Conservation (phyloP, 2,329 filamentous ascomycete species). For the Ophiostoma populinum region DNA sequence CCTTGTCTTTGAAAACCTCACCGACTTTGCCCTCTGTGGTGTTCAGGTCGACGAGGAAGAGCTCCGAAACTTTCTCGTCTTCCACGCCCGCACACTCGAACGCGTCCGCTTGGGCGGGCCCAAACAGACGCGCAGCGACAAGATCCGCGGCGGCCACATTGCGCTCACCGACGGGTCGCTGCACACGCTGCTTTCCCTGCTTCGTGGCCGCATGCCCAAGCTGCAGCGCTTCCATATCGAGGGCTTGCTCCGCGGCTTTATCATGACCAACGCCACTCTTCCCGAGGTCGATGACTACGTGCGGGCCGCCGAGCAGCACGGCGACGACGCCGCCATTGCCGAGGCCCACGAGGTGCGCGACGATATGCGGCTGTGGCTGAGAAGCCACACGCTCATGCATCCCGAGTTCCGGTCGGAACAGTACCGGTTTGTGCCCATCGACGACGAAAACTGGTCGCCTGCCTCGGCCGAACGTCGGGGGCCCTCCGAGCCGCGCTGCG, state of each 20-base stretch:
- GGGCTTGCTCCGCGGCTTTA: constrained; percentile 26
- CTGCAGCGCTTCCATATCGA: constrained; percentile 27
- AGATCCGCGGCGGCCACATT: constrained; percentile 23
- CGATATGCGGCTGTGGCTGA: not conserved
- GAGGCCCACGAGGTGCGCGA: too few relatives aligned
- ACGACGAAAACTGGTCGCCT: constrained; percentile 22
- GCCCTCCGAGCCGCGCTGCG: constrained; percentile 13
- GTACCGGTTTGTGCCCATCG: constrained; percentile 25
- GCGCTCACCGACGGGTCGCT: constrained; percentile 26
- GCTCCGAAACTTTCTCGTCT: constrained; percentile 24
- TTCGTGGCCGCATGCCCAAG: constrained; percentile 20
- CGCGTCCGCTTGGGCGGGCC: constrained; percentile 27
- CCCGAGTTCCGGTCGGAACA: constrained; percentile 19
- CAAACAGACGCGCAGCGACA: constrained; percentile 19
- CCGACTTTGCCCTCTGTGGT: constrained; percentile 25
- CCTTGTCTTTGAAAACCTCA: constrained; percentile 16
- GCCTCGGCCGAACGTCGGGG: constrained; percentile 9
- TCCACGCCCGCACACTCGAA: constrained; percentile 22
- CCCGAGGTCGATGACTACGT: not conserved
- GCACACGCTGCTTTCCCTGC: constrained; percentile 23
- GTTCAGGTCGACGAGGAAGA: constrained; percentile 26
- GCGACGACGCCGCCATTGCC: not conserved
- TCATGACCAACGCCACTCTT: not conserved
- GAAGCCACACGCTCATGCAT: not conserved
- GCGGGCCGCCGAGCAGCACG: not conserved